These are phyloP conservation scores for Pseudonitzschia multistriata DNA, from an alignment of 108 stramenopile genomes.

Conservation along the genomic window DNA sequence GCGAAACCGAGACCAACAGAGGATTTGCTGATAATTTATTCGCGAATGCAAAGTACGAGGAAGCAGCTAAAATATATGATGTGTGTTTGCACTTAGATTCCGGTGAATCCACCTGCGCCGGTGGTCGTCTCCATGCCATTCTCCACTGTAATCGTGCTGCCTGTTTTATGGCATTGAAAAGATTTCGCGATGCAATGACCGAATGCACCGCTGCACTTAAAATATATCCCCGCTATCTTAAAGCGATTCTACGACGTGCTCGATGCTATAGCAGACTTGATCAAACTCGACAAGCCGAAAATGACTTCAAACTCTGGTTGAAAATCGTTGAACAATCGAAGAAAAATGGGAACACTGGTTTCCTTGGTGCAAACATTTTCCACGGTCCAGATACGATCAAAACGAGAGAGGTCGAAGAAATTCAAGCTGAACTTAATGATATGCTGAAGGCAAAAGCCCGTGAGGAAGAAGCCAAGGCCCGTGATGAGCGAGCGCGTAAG, in stretches of 20 bases:
- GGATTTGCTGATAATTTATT: slow-evolving; percentile 70
- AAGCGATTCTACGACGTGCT: slow-evolving; percentile 81
- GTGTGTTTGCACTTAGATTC: slow-evolving; percentile 62
- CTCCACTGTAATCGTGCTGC: slow-evolving; percentile 90
- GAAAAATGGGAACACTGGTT: slow-evolving; percentile 27
- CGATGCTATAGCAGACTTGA: slow-evolving; percentile 69
- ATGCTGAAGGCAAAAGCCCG: slow-evolving; percentile 46
- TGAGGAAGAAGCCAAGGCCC: slow-evolving; percentile 21
- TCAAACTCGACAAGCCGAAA: slow-evolving; percentile 61
- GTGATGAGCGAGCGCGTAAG: slow-evolving; percentile 22
- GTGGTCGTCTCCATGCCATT: slow-evolving; percentile 82
- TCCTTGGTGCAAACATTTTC: slow-evolving; percentile 47
- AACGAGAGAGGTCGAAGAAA: slow-evolving; percentile 45
- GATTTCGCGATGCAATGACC: slow-evolving; percentile 63
- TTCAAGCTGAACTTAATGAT: slow-evolving; percentile 60
- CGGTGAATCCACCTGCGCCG: slow-evolving; percentile 34
- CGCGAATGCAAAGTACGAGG: slow-evolving; percentile 50
- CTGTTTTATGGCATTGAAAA: slow-evolving; percentile 77
- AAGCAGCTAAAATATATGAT: slow-evolving; percentile 70
- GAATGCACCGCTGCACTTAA: slow-evolving; percentile 85
- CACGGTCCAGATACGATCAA: slow-evolving; percentile 68
- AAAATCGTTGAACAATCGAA: slow-evolving; percentile 60
- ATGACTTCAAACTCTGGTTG: slow-evolving; percentile 73
- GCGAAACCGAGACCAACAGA: slow-evolving; percentile 25
- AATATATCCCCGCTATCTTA: slow-evolving; percentile 85